Evolutionary conservation across 2,329 filamentous ascomycete species (phyloP), one percentile per base, ranked within the genome.

Genomic region (Hypoxylon sp.): DNA sequence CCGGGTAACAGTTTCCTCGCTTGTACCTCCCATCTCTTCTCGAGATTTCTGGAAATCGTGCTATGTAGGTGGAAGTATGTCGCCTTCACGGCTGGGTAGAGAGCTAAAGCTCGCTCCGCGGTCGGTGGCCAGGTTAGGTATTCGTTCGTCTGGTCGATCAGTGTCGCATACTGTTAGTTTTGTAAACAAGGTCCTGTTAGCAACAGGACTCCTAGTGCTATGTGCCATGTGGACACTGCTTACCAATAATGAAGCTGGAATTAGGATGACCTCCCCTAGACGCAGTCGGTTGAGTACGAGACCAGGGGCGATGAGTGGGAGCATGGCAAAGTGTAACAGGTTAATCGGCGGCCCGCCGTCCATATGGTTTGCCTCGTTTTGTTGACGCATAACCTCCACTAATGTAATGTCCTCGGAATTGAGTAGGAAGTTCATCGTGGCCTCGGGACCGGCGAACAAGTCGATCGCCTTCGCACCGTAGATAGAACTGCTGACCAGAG

Each of bases 201-300:
- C 10, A 44, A 42, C 4, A 37, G 27, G 31, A 11, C 47, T 17
- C 3, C 10, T 4, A 6, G 19, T 6, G 15, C 29, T 31, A 37
- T 35, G n/a, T 24, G 19, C n/a, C 1, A 24, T 2, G 11, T 27
- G 37, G 39, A 24, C 15, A 53, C 2, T 29, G 5, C 75, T 73
- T 75, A 78, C 77, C 66, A 76, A 48, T 35, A 78, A 31, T 5
- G 77, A 77, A 7, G 70, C 66, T 2, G 81, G 76, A 29, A 81
- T 75, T 6, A 80, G 64, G 15, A 81, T 54, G 1, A 79, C 67
- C 53, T 93, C 91, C 31, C 88, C 87, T 52, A 91, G 50, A 1
- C 83, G 85, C 27, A 90, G 89, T 35, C 92, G 84, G 19, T 90
- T 90, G n/a, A 91, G 83, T 10, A 93, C 83, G 7, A 94, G 83